A percentile compares a stretch with the other conserved stretches of the same genome.
Evolutionary conservation across 176 grass and related monocot species (phyloP).

Genomic region (Zea luxurians): DNA sequence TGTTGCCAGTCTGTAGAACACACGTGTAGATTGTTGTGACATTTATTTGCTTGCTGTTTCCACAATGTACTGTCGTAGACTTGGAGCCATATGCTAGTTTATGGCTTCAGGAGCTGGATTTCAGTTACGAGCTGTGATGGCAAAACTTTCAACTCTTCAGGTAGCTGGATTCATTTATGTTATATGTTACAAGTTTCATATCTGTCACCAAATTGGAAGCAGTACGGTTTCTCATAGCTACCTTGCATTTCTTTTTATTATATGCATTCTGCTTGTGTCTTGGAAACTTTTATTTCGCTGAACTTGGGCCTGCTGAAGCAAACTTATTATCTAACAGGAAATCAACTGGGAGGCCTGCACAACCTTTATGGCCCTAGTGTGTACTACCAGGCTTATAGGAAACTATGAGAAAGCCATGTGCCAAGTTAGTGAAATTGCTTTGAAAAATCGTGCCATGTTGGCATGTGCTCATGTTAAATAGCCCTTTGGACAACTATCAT

Average conservation of each 20-base stretch:
- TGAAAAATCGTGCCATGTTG: neutral
- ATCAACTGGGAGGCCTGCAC: neutral
- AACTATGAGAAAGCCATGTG: neutral
- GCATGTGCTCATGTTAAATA: no score
- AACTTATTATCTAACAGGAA: neutral
- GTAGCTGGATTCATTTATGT: neutral
- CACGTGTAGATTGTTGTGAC: conserved; percentile 24
- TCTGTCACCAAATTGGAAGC: neutral
- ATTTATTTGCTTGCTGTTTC: neutral
- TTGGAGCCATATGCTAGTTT: conserved; percentile 12
- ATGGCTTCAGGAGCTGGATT: neutral
- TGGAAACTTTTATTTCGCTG: neutral
- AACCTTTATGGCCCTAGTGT: neutral
- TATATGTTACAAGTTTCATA: neutral
- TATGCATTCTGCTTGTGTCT: neutral
- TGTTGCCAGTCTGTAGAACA: conserved; percentile 19
- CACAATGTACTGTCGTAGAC: conserved; percentile 15
- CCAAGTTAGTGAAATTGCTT: neutral
- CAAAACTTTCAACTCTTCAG: neutral
- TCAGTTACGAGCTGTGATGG: neutral
- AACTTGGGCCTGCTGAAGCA: neutral
- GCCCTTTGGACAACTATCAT: no score
- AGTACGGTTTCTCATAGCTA: neutral
- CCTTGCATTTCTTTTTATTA: neutral
- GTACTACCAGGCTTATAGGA: neutral